These are phyloP conservation scores for Penicillium sp. DNA, from an alignment of 2,329 filamentous ascomycete genomes.

Conservation along the genomic window DNA sequence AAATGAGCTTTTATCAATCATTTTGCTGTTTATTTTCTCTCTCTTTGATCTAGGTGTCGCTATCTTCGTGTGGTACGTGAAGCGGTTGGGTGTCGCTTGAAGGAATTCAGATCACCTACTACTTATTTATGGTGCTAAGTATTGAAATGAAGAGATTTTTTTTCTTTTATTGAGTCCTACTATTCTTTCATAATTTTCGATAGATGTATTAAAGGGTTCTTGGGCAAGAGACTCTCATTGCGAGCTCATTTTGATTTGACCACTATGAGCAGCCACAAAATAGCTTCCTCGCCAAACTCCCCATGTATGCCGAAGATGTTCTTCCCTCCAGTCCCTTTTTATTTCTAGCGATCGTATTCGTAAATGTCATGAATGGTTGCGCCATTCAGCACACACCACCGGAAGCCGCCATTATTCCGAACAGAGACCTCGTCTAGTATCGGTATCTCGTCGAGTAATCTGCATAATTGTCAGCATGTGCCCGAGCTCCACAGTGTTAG, in stretches of 20 bases:
- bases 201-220: neutral
- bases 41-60: neutral
- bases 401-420: neutral
- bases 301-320: neutral
- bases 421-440: constrained; percentile 48
- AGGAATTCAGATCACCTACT: neutral
- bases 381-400: neutral
- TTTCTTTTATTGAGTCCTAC: neutral
- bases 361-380: constrained; percentile 15
- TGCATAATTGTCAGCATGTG: constrained; percentile 17
- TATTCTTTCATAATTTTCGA: neutral
- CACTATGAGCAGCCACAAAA: neutral
- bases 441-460: constrained; percentile 69
- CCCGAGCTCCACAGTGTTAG: neutral
- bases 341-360: constrained; percentile 12
- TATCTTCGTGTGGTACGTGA: neutral
- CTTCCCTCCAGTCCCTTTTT: neutral
- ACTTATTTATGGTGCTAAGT: neutral
- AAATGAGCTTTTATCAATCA: neutral
- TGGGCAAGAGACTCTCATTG: neutral
- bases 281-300: neutral
- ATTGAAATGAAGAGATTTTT: neutral
- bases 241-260: neutral
- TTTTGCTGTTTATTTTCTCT: neutral
- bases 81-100: neutral